Percentiles rank a stretch among this genome's conserved stretches.
Evolutionary conservation across 768 basidiomycete species (phyloP).

Genomic region (Trametopsis cervina): DNA sequence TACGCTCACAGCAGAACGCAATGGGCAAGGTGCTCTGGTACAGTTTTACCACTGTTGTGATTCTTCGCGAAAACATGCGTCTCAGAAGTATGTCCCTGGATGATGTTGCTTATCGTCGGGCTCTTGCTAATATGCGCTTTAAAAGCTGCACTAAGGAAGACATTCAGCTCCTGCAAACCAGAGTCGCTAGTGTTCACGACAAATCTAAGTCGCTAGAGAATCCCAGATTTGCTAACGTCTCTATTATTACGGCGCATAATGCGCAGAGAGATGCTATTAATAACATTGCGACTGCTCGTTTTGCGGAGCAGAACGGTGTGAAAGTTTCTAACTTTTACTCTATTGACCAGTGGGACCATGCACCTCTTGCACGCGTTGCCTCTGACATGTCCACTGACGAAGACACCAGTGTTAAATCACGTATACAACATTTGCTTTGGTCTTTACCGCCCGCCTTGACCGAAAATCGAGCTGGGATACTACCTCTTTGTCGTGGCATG

Average conservation of each 20-base stretch:
- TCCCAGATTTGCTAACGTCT: slow-evolving; percentile 22
- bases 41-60: slow-evolving; percentile 15
- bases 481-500: slow-evolving; percentile 17
- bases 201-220: no score
- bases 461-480: slow-evolving; percentile 15
- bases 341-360: no score
- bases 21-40: slow-evolving; percentile 17
- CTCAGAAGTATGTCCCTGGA: slow-evolving; percentile 11
- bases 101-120: slow-evolving; percentile 23
- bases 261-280: slow-evolving; percentile 32
- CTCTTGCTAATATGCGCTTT: slow-evolving; percentile 32
- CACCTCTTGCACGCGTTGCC: no score
- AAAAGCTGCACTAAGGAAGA: no score
- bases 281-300: slow-evolving; percentile 21
- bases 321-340: no score
- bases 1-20: slow-evolving; percentile 4
- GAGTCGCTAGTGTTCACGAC: no score
- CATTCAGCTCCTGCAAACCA: no score
- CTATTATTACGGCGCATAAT: slow-evolving; percentile 30
- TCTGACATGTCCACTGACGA: no score
- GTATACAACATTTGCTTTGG: no score
- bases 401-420: no score
- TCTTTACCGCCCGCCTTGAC: slow-evolving; percentile 8
- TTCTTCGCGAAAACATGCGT: slow-evolving; percentile 16
- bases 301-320: slow-evolving; percentile 28